phyloP scores from a whole-genome alignment of 2,329 filamentous ascomycete species.

The Sporothrix euskadiensis region DNA sequence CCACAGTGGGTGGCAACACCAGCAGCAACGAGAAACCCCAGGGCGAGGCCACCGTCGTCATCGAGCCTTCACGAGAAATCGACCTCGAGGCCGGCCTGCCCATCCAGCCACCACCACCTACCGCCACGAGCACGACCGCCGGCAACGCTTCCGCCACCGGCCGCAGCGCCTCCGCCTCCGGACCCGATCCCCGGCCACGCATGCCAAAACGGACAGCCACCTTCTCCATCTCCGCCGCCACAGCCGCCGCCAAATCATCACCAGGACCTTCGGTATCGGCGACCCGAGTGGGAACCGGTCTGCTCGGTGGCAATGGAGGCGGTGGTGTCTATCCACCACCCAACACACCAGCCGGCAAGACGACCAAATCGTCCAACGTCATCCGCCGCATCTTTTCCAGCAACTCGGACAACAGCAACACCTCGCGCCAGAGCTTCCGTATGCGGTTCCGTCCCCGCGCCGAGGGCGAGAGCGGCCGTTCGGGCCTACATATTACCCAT shows the following conservation, averaged over 20 bases:
- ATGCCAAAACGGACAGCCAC: neutral
- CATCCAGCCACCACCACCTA: neutral
- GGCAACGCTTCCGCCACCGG: neutral
- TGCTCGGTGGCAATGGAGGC: neutral
- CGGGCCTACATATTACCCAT: conserved; percentile 62
- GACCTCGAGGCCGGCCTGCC: conserved; percentile 16
- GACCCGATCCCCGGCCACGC: neutral
- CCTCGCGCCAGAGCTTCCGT: conserved; percentile 5
- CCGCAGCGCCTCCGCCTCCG: neutral
- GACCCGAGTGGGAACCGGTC: neutral
- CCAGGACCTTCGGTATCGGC: neutral
- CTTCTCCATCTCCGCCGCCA: conserved; percentile 1
- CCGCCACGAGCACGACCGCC: neutral
- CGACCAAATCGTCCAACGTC: neutral
- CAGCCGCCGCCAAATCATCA: neutral
- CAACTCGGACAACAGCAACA: conserved; percentile 2
- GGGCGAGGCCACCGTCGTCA: neutral
- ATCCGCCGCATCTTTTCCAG: neutral
- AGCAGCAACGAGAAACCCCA: conserved; percentile 17
- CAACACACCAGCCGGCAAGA: neutral
- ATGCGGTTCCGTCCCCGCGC: conserved; percentile 29
- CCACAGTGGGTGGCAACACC: conserved; percentile 3
- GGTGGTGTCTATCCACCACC: neutral
- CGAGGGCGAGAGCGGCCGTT: conserved; percentile 67
- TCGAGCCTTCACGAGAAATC: conserved; percentile 3